Base-by-base conservation (phyloP, 768 basidiomycete species). In the Boletus subparvulus region DNA sequence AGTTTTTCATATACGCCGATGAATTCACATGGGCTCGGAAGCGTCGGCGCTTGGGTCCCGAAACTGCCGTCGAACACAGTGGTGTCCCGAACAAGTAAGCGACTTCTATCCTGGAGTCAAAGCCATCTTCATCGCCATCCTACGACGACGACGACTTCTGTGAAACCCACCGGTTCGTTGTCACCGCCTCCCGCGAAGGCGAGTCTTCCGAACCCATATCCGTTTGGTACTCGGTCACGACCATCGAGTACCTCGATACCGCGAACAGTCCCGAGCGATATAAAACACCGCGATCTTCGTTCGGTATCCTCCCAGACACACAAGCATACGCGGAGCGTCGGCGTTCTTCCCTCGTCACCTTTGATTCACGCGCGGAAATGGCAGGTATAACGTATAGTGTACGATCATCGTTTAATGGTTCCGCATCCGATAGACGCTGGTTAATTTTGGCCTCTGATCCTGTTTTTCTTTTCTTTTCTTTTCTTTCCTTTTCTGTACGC, bases 91-190 rank as follows among this genome's bases (percentile, higher is more conserved):
- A 61, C 52, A 37, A 43, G 47, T 17, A 48, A 45, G 32, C 54
- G 42, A 24, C 59, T 69, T 66, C 59, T 60, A 59, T 66, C 47
- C 46, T 66, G 59, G 53, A 59, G 37, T 43, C 51, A 16, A 14
- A 56, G 32, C 19, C 56, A 45, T 53, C 53, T 9, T 8, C n/a
- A 26, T 19, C 43, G 21, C 7, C 39, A 43, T 52, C 39, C 21
- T 30, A 21, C 50, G 26, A 42, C 42, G 51, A 52, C 52, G 41
- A 50, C 44, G 19, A n/a, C 54, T 45, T 49, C 42, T 41, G 24
- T 32, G 17, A 50, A 12, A 17, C 46, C 39, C 24, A 19, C 47
- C 5, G 12, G 32, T n/a, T 28, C 40, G 42, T 47, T 32, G 30
- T 51, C 51, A 21, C n/a, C 45, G 16, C 3, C 40, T 47, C 39